Percentiles rank a stretch among this genome's conserved stretches.
Evolutionary conservation across 2,329 filamentous ascomycete genomes (phyloP).

Genomic region (Sordariomycetes sp.): DNA sequence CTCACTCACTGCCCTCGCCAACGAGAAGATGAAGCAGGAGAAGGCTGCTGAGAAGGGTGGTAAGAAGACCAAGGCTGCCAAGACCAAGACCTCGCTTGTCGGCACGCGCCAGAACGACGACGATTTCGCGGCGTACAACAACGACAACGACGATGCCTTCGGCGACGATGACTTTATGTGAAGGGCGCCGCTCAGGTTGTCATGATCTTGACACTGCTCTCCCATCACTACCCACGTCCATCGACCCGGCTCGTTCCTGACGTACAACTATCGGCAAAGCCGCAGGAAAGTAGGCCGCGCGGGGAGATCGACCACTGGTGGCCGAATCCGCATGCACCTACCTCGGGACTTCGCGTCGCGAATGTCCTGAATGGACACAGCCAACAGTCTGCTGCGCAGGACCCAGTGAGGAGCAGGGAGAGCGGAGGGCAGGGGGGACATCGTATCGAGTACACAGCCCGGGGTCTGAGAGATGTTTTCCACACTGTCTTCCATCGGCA

Average conservation of each 20-base stretch:
- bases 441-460: not conserved
- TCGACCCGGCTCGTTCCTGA: conserved; percentile 1
- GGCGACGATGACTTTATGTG: conserved; percentile 78
- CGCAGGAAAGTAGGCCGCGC: not conserved
- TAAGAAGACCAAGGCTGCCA: conserved; percentile 95
- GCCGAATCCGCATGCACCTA: not conserved
- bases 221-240: not conserved
- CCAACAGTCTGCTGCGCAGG: too few relatives aligned
- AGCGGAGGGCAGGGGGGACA: not conserved
- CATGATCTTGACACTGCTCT: not conserved
- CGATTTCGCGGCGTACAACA: conserved; percentile 72
- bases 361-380: too few relatives aligned
- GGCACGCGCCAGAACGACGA: conserved; percentile 50
- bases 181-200: conserved; percentile 25
- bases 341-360: not conserved
- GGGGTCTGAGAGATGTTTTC: too few relatives aligned
- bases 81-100: conserved; percentile 83
- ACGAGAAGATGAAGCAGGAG: conserved; percentile 99
- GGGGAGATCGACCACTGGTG: not conserved
- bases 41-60: conserved; percentile 87
- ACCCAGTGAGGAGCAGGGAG: not conserved
- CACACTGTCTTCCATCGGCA: too few relatives aligned
- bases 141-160: conserved; percentile 69
- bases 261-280: not conserved
- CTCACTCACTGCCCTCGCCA: conserved; percentile 77